A percentile compares a stretch with the other conserved stretches of the same genome.
Evolutionary conservation across 1,139 yeast genomes (phyloP).

Genomic region (Saccharomyces hybrid): DNA sequence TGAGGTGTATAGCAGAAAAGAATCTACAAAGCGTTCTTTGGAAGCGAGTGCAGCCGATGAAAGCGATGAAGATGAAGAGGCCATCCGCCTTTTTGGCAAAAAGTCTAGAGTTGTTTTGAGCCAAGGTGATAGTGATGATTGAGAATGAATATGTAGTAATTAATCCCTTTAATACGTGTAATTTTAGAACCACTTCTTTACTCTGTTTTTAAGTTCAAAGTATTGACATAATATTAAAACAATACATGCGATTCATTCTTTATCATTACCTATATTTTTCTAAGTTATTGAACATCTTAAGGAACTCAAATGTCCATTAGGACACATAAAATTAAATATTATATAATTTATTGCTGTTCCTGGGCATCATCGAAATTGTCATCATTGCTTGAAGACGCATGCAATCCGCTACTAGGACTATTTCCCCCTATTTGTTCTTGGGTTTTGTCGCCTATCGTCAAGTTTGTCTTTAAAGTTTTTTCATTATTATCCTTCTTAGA

Average conservation of each 20-base stretch:
- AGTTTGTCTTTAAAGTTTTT: background rate
- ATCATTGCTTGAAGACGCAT: constrained; percentile 7
- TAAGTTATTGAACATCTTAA: no score
- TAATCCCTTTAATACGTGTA: background rate
- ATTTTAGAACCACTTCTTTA: background rate
- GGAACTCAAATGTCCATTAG: background rate
- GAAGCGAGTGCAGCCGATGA: background rate
- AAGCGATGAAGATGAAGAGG: constrained; percentile 5
- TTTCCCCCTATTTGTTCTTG: background rate
- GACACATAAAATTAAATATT: background rate
- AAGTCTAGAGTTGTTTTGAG: constrained; percentile 1
- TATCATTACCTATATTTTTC: background rate
- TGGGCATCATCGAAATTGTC: constrained; percentile 12
- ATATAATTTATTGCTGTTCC: constrained; percentile 7
- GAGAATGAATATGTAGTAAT: background rate
- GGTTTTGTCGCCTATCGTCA: background rate
- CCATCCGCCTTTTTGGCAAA: background rate
- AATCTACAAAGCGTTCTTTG: background rate
- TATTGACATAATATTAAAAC: background rate
- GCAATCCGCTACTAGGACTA: constrained; percentile 1
- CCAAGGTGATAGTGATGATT: constrained; percentile 3
- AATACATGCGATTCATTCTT: background rate
- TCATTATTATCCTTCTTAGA: background rate
- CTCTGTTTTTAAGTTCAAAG: background rate
- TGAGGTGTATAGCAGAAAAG: background rate